A percentile compares a stretch with the other conserved stretches of the same genome.
Evolutionary conservation across 176 grass and related monocot genomes (phyloP).

Genomic region (Otatea glauca): DNA sequence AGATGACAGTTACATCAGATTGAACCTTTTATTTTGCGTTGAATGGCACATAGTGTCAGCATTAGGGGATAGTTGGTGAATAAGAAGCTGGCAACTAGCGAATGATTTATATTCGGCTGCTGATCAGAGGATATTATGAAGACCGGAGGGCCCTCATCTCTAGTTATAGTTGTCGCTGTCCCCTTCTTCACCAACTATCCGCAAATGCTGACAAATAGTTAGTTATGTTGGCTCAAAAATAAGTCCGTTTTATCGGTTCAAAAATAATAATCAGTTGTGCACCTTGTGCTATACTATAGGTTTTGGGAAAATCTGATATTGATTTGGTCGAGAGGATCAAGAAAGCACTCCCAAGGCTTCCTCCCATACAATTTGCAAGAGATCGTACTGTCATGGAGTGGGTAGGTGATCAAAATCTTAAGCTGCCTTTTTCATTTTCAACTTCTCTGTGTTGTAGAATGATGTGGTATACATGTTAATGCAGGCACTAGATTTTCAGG

Average conservation of each 20-base stretch:
- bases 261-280: background rate
- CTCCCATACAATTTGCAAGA: slow-evolving; percentile 58
- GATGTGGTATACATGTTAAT: slow-evolving; percentile 15
- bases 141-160: too few species aligned
- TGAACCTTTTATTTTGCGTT: background rate
- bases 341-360: slow-evolving; percentile 59
- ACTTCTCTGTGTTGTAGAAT: background rate
- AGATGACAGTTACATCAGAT: background rate
- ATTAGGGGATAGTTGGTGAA: too few species aligned
- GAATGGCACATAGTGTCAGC: background rate
- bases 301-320: slow-evolving; percentile 65
- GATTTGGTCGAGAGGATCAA: slow-evolving; percentile 60
- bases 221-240: background rate
- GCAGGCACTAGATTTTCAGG: slow-evolving; percentile 79
- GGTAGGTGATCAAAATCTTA: slow-evolving; percentile 47
- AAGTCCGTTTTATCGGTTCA: too few species aligned
- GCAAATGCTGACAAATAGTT: too few species aligned
- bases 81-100: too few species aligned
- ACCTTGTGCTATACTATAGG: slow-evolving; percentile 32
- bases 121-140: too few species aligned
- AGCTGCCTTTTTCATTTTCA: too few species aligned
- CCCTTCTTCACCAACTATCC: too few species aligned
- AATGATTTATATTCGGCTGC: too few species aligned
- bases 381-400: slow-evolving; percentile 85
- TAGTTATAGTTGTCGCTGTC: too few species aligned